These are phyloP conservation scores for Chytriomyces sp. DNA, from an alignment of 192 early-diverging fungal genomes.

Conservation along the genomic window DNA sequence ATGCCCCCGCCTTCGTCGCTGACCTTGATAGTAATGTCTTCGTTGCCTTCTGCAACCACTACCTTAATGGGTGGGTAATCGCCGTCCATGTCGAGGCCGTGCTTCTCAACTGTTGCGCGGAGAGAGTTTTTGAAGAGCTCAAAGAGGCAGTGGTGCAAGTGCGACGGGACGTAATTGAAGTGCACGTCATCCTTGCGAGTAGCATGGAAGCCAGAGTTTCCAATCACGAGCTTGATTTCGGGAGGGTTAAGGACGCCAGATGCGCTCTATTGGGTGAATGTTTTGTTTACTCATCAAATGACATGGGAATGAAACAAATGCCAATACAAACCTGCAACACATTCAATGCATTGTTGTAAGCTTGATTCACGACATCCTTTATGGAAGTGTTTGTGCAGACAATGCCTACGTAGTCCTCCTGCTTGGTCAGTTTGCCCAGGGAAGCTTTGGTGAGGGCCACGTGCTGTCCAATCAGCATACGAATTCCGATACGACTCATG, in stretches of 20 bases:
- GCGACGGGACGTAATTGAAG: constrained; percentile 95
- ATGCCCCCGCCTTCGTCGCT: constrained; percentile 95
- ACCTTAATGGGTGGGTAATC: constrained; percentile 91
- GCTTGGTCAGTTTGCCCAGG: not conserved
- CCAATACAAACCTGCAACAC: constrained; percentile 67
- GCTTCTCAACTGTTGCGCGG: constrained; percentile 89
- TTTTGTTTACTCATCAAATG: too few species aligned
- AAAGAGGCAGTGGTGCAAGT: constrained; percentile 96
- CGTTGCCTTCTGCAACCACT: constrained; percentile 68
- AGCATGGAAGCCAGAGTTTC: constrained; percentile 12
- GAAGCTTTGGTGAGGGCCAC: constrained; percentile 44
- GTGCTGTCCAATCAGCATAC: constrained; percentile 87
- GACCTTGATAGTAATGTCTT: constrained; percentile 96
- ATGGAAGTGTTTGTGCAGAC: constrained; percentile 89
- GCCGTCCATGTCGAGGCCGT: constrained; percentile 74
- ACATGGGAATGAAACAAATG: constrained; percentile 91
- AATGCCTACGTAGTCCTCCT: constrained; percentile 83
- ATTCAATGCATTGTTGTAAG: constrained; percentile 84
- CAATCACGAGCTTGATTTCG: constrained; percentile 62
- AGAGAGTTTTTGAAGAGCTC: constrained; percentile 96
- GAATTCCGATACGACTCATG: constrained; percentile 95
- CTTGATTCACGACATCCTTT: constrained; percentile 79
- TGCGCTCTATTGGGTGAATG: constrained; percentile 84
- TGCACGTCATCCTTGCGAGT: constrained; percentile 60
- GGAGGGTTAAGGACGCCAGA: constrained; percentile 76